Evolutionary conservation across 2,329 filamentous ascomycete genomes (phyloP).

Genomic region (Ophiostoma angusticollis): DNA sequence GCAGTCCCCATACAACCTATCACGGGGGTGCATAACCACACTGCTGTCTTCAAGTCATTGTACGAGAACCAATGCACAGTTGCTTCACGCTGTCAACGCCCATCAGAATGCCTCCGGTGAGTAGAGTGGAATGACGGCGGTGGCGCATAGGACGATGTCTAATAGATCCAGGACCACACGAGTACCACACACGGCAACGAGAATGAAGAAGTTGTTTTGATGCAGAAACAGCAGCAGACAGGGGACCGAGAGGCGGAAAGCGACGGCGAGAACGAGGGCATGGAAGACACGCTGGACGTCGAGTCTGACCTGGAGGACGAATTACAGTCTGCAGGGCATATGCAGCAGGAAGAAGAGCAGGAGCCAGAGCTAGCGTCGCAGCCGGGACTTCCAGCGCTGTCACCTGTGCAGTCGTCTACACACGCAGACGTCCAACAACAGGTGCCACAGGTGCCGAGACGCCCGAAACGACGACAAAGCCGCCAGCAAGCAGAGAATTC

Average conservation of each 20-base stretch:
- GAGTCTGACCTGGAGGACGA: conserved; percentile 12
- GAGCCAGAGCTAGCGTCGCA: conserved; percentile 20
- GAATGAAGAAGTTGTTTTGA: too few relatives aligned
- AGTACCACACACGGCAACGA: too few relatives aligned
- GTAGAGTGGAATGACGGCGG: too few relatives aligned
- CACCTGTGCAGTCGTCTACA: conserved; percentile 20
- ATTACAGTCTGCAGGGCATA: too few relatives aligned
- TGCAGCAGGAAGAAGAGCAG: conserved; percentile 19
- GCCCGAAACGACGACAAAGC: conserved; percentile 2
- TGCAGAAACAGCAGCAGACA: background rate
- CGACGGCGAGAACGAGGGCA: conserved; percentile 11
- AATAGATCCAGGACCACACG: too few relatives aligned
- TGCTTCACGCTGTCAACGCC: too few relatives aligned
- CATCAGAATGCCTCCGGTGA: too few relatives aligned
- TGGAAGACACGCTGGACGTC: conserved; percentile 9
- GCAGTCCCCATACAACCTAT: too few relatives aligned
- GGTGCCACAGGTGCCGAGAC: conserved; percentile 16
- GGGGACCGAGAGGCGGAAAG: background rate
- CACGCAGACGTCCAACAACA: conserved; percentile 22
- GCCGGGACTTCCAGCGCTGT: conserved; percentile 29
- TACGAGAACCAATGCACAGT: too few relatives aligned
- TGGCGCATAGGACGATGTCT: too few relatives aligned
- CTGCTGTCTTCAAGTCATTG: too few relatives aligned
- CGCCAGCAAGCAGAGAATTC: conserved; percentile 13
- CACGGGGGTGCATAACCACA: too few relatives aligned